Evolutionary conservation across 441 rosid genomes (phyloP).

Genomic region (Biscutella laevigata): DNA sequence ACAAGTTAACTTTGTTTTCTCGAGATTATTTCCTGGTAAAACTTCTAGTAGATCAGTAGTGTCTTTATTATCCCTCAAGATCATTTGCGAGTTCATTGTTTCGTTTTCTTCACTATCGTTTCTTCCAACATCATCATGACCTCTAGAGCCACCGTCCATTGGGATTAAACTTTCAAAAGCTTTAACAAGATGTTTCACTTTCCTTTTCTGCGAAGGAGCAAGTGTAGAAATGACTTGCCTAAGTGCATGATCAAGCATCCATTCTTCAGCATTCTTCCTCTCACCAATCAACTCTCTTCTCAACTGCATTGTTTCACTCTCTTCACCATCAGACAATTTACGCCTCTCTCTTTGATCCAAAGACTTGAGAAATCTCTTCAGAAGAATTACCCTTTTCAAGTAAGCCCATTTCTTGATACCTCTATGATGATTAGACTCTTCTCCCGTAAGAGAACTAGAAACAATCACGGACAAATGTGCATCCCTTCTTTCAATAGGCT

Average conservation of each 20-base stretch:
- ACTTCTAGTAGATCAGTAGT: constrained; percentile 9
- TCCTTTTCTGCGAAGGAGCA: constrained; percentile 76
- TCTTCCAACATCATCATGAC: constrained; percentile 20
- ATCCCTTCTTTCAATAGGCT: constrained; percentile 21
- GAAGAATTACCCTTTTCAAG: constrained; percentile 61
- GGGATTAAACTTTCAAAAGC: constrained; percentile 75
- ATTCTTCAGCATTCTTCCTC: constrained; percentile 62
- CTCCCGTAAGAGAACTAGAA: constrained; percentile 18
- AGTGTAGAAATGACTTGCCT: constrained; percentile 63
- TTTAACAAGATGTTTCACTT: constrained; percentile 72
- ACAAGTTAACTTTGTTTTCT: constrained; percentile 6
- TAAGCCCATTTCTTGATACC: constrained; percentile 60
- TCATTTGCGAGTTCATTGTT: not conserved
- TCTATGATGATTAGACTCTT: constrained; percentile 25
- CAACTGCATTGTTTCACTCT: constrained; percentile 17
- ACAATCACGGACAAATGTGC: constrained; percentile 25
- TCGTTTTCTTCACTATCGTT: not conserved
- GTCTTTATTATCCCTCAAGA: not conserved
- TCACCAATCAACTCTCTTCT: constrained; percentile 36
- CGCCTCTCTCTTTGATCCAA: constrained; percentile 42
- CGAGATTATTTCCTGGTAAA: not conserved
- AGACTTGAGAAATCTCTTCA: constrained; percentile 74
- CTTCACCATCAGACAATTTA: constrained; percentile 32
- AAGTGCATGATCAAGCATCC: constrained; percentile 98
- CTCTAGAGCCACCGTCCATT: constrained; percentile 13